Base-by-base conservation (phyloP, 345 rosid genomes). In the Sisymbrium altissimum region DNA sequence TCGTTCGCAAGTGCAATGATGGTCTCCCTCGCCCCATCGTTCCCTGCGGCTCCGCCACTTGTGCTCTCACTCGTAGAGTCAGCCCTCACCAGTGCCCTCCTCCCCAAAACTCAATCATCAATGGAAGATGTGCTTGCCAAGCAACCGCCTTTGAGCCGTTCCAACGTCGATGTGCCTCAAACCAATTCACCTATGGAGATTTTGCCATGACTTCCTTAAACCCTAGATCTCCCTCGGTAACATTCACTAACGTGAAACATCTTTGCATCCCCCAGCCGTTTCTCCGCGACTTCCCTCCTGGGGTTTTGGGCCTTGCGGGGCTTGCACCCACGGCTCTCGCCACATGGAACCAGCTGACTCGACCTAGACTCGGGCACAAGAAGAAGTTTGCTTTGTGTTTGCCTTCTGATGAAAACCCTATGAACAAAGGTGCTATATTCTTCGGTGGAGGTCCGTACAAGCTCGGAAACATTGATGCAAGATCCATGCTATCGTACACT, bases 321-420 rank as follows among this genome's bases (percentile, higher is more conserved):
- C 76, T 79, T 33, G 72, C 81, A 13, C 70, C 76, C 9, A 52
- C 79, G 13, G 56, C 80, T 21, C 49, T 82, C 0, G 60, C 82
- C 15, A 54, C 38, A 12, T 74, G 80, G 43, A 54, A 57, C 64
- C 83, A 66, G 49, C 62, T 82, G 21, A 64, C 68, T 29, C 59
- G 30, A 65, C 44, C 68, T 17, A 55, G 65, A 21, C 72, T 68
- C 3, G 67, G 66, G 1, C 56, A 79, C 1, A 29, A 32, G 40
- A 59, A 65, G 63, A 75, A 76, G 64, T 82, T 82, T 39, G 85
- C 83, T 3, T 62, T 82, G 35, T 82, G 85, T 68, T 18, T 79
- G 15, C 85, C 83, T 53, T 56, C 82, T 57, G 70, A 64, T 58
- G 61, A 62, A 29, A 56, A 41, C 5, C 57, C 69, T 49, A 4